Evolutionary conservation across 345 rosid species (phyloP), one percentile per base, ranked within the genome.

Genomic region (Limnanthes douglasii): DNA sequence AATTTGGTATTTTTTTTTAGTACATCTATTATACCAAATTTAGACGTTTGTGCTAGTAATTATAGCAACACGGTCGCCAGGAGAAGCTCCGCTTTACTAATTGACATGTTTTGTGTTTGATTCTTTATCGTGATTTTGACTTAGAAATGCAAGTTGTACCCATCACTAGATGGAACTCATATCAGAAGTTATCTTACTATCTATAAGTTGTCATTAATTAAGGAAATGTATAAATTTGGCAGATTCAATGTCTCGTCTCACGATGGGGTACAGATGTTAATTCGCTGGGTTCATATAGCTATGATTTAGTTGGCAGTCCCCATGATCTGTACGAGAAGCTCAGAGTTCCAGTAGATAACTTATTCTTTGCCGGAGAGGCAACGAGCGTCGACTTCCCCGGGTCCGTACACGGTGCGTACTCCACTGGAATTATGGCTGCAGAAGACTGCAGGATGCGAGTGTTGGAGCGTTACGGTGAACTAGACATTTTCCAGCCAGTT

Each of bases 361-460:
- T 90, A 53, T 90, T 90, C 79, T 90, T 90, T 56, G 95, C 95
- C 0, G 95, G 98, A 40, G 98, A 90, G 66, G 98, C 98, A 3
- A 84, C 92, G 0, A 84, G 93, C 38, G 18, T 43, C 41, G 69
- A 59, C 53, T 84, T 50, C 53, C 86, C 88, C 0, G 94, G 98
- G 11, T 80, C 94, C 1, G 86, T 78, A 36, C 98, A 84, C 23
- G 98, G 98, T 0, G 98, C 98, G 11, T 90, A 50, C 58, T 70
- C 86, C 0, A 84, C 88, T 0, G 98, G 96, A 13, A 26, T 80
- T 49, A 66, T 70, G 94, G 94, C 98, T 2, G 93, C 94, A 0
- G 85, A 84, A 56, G 96, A 67, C 34, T 90, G 94, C 60, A 61
- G 92, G 66, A 80, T 90, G 94, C 85, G 92, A 3, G 86, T 80